phyloP scores from a whole-genome alignment of 805 yeast species.

The Starmerella floris region DNA sequence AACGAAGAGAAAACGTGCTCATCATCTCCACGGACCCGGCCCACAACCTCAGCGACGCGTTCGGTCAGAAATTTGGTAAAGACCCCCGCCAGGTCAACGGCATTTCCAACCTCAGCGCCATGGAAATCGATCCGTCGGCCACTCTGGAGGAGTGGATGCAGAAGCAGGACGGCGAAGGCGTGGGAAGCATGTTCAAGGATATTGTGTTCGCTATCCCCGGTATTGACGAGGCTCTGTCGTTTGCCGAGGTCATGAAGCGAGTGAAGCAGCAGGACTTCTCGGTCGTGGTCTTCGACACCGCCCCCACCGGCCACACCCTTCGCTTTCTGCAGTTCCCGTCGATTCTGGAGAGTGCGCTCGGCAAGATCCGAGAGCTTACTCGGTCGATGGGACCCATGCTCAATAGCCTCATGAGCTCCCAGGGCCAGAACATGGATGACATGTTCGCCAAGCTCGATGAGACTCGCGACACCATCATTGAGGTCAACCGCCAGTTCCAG shows the following conservation, averaged over 20 bases:
- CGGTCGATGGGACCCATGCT: constrained; percentile 85
- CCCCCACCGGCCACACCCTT: constrained; percentile 97
- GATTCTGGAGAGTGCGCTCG: constrained; percentile 73
- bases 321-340: constrained; percentile 91
- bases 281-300: constrained; percentile 95
- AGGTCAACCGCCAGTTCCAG: constrained; percentile 88
- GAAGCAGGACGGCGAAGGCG: constrained; percentile 31
- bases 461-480: constrained; percentile 65
- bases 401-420: constrained; percentile 56
- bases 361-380: constrained; percentile 75
- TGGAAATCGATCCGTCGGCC: constrained; percentile 97
- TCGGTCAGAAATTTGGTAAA: constrained; percentile 94
- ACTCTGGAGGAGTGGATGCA: constrained; percentile 71
- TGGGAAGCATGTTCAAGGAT: constrained; percentile 68
- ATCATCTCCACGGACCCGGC: constrained; percentile 97
- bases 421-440: constrained; percentile 37
- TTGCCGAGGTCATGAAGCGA: constrained; percentile 95
- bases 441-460: constrained; percentile 67
- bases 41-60: constrained; percentile 92
- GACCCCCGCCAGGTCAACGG: constrained; percentile 93
- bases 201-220: constrained; percentile 95
- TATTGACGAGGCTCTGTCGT: constrained; percentile 93
- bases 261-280: constrained; percentile 68
- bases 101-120: constrained; percentile 73
- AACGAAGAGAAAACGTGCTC: constrained; percentile 68